These are phyloP conservation scores for Camelina hispida DNA, from an alignment of 345 rosid genomes.

Conservation along the genomic window DNA sequence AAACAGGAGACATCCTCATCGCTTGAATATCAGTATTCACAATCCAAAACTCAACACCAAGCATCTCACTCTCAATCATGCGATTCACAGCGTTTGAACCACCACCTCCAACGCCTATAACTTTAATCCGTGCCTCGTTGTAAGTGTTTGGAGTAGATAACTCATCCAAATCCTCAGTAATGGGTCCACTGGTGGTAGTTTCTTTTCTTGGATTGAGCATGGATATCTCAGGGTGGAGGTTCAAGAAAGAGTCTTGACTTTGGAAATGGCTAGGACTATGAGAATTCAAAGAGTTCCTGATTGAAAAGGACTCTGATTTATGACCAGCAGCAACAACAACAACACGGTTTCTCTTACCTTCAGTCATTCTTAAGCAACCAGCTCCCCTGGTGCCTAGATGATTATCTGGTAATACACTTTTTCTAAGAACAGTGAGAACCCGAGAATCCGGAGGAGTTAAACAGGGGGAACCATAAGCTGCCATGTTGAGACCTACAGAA, in stretches of 20 bases:
- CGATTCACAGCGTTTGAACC: slow-evolving; percentile 97
- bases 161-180: slow-evolving; percentile 54
- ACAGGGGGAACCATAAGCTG: slow-evolving; percentile 55
- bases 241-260: slow-evolving; percentile 73
- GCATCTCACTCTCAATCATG: slow-evolving; percentile 89
- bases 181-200: slow-evolving; percentile 46
- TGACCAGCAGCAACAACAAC: slow-evolving; percentile 35
- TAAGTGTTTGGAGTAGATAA: slow-evolving; percentile 51
- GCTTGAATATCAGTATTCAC: slow-evolving; percentile 93
- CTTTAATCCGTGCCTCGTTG: slow-evolving; percentile 88
- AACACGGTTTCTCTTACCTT: slow-evolving; percentile 41
- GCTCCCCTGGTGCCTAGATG: slow-evolving; percentile 45
- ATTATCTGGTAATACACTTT: slow-evolving; percentile 52
- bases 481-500: slow-evolving; percentile 52
- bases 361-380: slow-evolving; percentile 48
- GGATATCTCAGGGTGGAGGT: slow-evolving; percentile 78
- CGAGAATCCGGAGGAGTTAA: slow-evolving; percentile 59
- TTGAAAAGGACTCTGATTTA: slow-evolving; percentile 40
- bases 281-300: slow-evolving; percentile 48
- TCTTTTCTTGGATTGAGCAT: slow-evolving; percentile 76
- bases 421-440: slow-evolving; percentile 60
- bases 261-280: slow-evolving; percentile 53
- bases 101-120: slow-evolving; percentile 94
- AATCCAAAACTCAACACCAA: slow-evolving; percentile 96
- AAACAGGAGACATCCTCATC: slow-evolving; percentile 85